A percentile compares a stretch with the other conserved stretches of the same genome.
phyloP scores from a whole-genome alignment of 1,284 basidiomycete genomes.

The Irpex sp. region DNA sequence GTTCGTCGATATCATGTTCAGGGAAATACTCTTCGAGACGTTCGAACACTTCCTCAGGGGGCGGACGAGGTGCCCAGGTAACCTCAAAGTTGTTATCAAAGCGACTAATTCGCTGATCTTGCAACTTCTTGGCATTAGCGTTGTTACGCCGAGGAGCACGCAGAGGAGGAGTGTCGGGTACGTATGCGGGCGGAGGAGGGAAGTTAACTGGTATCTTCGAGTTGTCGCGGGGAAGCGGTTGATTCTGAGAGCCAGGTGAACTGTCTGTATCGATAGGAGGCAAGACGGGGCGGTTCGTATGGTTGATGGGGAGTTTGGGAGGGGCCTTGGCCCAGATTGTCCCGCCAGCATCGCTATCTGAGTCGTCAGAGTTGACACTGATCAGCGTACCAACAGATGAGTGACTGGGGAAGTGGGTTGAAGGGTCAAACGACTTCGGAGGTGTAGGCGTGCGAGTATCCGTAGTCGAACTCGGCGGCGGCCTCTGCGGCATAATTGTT shows the following conservation, averaged over 20 bases:
- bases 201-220: slow-evolving; percentile 17
- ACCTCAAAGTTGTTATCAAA: slow-evolving; percentile 56
- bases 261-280: slow-evolving; percentile 26
- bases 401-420: neutral
- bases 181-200: slow-evolving; percentile 20
- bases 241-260: slow-evolving; percentile 17
- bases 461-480: slow-evolving; percentile 9
- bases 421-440: slow-evolving; percentile 1
- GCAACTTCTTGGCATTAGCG: slow-evolving; percentile 21
- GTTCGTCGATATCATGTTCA: slow-evolving; percentile 93
- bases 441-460: slow-evolving; percentile 16
- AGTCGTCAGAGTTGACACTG: slow-evolving; percentile 33
- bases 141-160: slow-evolving; percentile 12
- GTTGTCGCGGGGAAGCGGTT: slow-evolving; percentile 15
- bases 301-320: slow-evolving; percentile 10
- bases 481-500: slow-evolving; percentile 4
- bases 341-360: slow-evolving; percentile 39
- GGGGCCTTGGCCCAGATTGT: slow-evolving; percentile 30
- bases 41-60: slow-evolving; percentile 92
- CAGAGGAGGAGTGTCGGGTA: slow-evolving; percentile 15
- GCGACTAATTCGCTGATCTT: slow-evolving; percentile 47
- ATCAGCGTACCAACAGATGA: slow-evolving; percentile 1
- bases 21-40: slow-evolving; percentile 96
- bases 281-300: slow-evolving; percentile 18
- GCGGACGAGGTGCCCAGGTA: slow-evolving; percentile 86